Evolutionary conservation across 371 early-diverging fungal species (phyloP).

Genomic region (Rhizopus stolonifer): DNA sequence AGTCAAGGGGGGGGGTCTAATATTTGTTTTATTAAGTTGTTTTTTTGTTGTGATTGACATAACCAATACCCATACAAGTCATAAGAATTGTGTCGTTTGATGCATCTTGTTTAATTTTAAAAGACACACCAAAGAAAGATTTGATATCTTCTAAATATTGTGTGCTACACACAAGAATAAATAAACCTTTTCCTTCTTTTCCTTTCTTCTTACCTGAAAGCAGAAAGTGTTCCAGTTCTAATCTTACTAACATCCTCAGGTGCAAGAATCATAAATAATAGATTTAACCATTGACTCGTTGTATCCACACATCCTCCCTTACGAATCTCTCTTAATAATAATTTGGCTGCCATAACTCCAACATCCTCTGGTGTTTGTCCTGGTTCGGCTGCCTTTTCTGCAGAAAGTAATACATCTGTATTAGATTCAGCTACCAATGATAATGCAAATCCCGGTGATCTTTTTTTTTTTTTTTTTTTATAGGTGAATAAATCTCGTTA

Average conservation of each 20-base stretch:
- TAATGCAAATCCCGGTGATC: slow-evolving; percentile 91
- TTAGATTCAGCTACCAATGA: slow-evolving; percentile 92
- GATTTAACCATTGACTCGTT: slow-evolving; percentile 81
- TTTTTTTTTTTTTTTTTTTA: slow-evolving; percentile 10
- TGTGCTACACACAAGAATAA: slow-evolving; percentile 47
- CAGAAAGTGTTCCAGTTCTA: slow-evolving; percentile 80
- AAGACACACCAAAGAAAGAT: slow-evolving; percentile 84
- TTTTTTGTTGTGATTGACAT: slow-evolving; percentile 85
- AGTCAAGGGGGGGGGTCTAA: too few relatives aligned
- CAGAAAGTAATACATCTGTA: slow-evolving; percentile 77
- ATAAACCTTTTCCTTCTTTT: slow-evolving; percentile 10
- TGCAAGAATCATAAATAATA: slow-evolving; percentile 83
- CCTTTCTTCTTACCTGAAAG: slow-evolving; percentile 73
- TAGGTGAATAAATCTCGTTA: background rate
- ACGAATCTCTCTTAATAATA: slow-evolving; percentile 80
- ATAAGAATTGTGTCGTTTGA: slow-evolving; percentile 70
- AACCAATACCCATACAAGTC: slow-evolving; percentile 91
- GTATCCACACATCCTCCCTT: slow-evolving; percentile 92
- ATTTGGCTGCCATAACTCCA: slow-evolving; percentile 71
- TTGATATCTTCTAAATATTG: slow-evolving; percentile 90
- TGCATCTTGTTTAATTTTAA: slow-evolving; percentile 84
- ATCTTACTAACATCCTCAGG: slow-evolving; percentile 94
- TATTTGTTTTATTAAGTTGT: slow-evolving; percentile 57
- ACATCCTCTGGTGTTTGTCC: slow-evolving; percentile 90
- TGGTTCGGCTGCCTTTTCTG: slow-evolving; percentile 79